Evolutionary conservation across 208 protist species (phyloP).

Genomic region (Crithidia expoeki): DNA sequence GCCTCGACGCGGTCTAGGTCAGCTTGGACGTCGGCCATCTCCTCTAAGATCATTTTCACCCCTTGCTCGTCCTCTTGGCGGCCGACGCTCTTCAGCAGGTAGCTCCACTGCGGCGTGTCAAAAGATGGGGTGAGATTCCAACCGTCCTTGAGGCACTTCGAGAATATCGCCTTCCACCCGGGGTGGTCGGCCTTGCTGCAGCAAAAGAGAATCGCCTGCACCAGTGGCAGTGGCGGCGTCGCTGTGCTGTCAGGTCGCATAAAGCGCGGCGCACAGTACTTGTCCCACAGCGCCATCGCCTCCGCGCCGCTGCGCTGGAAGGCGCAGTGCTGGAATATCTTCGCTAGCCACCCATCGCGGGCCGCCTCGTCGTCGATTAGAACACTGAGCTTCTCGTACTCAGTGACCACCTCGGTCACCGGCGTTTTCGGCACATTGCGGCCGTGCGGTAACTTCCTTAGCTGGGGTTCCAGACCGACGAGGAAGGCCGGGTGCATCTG

Average conservation of each 20-base stretch:
- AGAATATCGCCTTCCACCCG: slow-evolving; percentile 77
- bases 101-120: slow-evolving; percentile 84
- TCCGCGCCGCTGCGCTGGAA: slow-evolving; percentile 69
- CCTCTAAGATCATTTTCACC: slow-evolving; percentile 71
- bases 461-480: slow-evolving; percentile 78
- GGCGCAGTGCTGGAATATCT: slow-evolving; percentile 87
- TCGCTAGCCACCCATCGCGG: slow-evolving; percentile 82
- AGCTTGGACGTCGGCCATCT: slow-evolving; percentile 89
- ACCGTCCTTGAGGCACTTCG: slow-evolving; percentile 70
- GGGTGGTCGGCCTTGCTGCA: slow-evolving; percentile 71
- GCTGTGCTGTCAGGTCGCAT: slow-evolving; percentile 36
- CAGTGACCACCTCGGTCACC: slow-evolving; percentile 72
- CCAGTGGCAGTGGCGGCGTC: slow-evolving; percentile 66
- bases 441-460: slow-evolving; percentile 84
- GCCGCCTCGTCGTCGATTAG: slow-evolving; percentile 73
- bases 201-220: slow-evolving; percentile 84
- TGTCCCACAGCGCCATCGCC: slow-evolving; percentile 78
- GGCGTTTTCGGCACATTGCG: slow-evolving; percentile 75
- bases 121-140: slow-evolving; percentile 90
- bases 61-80: slow-evolving; percentile 80
- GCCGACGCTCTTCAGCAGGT: slow-evolving; percentile 81
- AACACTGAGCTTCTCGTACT: slow-evolving; percentile 68
- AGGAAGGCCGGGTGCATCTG: slow-evolving; percentile 82
- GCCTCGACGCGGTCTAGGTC: slow-evolving; percentile 85
- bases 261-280: slow-evolving; percentile 68